Evolutionary conservation across 352 stramenopile species (phyloP), one percentile per base, ranked within the genome.

Genomic region (Globisporangium rhizosaccharum): DNA sequence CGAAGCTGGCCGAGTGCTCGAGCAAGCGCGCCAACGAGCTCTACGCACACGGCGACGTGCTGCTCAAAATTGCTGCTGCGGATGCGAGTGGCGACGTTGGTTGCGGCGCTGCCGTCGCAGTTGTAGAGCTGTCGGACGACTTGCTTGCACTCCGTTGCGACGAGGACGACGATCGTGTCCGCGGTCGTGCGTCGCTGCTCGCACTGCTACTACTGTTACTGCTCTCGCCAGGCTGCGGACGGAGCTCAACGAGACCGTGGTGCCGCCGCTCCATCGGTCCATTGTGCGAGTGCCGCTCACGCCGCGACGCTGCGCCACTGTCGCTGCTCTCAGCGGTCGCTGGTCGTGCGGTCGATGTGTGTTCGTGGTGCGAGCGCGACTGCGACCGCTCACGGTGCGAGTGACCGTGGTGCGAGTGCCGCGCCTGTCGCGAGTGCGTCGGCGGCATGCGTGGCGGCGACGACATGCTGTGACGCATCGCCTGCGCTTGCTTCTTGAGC

Each of bases 401-500:
- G 51, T 33, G 51, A 7, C 57, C 56, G 41, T 62, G 33, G 23
- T 62, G 57, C 39, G 58, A 64, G 45, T 64, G 58, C 10, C 58
- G 58, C 41, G 44, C 23, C 25, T 64, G 58, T 2, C 58, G 58
- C 23, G 51, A 30, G 23, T 53, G 42, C 30, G 10, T 46, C 23
- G 51, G 58, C 6, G 58, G 51, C n/a, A 46, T 44, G 28, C 28
- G 28, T 23, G 45, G 25, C 2, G 51, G 58, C 10, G 58, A 64
- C 23, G 58, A 53, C 58, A 64, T 46, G 25, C 58, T 64, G 44
- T 64, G 58, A 10, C 58, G 51, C 58, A 39, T 28, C 36, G 44
- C n/a, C 37, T 66, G 59, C 18, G 59, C 59, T 39, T 49, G 48
- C 33, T 62, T 28, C 50, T 72, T 72, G 30, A 66, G 68, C 23